phyloP scores from a whole-genome alignment of 768 basidiomycete species.

The Russula virescens region DNA sequence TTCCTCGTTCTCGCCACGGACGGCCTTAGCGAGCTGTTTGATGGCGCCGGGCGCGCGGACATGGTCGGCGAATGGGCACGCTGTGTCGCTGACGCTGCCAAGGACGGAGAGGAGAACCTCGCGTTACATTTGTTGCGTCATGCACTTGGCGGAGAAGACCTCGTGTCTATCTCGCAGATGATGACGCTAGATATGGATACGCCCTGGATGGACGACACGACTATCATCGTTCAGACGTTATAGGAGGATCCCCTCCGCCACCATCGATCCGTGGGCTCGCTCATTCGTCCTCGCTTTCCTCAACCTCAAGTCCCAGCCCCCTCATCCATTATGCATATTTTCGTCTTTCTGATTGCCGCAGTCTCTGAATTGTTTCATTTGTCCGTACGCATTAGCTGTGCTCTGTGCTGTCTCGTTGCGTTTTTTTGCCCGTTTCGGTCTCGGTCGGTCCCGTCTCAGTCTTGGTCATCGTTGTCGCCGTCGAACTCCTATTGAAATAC shows the following conservation, averaged over 20 bases:
- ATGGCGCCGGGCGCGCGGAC: constrained; percentile 30
- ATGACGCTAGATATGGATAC: constrained; percentile 46
- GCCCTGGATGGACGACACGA: constrained; percentile 49
- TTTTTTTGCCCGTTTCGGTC: no score
- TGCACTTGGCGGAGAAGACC: constrained; percentile 40
- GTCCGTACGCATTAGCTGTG: neutral
- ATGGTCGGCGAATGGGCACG: constrained; percentile 36
- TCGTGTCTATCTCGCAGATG: constrained; percentile 36
- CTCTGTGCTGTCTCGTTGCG: neutral
- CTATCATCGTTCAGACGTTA: constrained; percentile 39
- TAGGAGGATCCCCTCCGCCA: constrained; percentile 3
- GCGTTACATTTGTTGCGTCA: constrained; percentile 39
- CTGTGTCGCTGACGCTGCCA: constrained; percentile 28
- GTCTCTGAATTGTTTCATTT: no score
- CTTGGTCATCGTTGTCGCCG: neutral
- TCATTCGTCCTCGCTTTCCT: neutral
- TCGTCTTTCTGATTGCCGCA: neutral
- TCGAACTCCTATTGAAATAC: neutral
- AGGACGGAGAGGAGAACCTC: constrained; percentile 28
- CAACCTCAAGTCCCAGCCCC: no score
- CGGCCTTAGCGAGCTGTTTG: constrained; percentile 41
- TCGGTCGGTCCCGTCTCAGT: no score
- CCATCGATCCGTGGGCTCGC: neutral
- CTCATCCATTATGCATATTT: neutral
- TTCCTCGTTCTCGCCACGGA: constrained; percentile 43